Evolutionary conservation across 768 basidiomycete species (phyloP), one percentile per base, ranked within the genome.

Genomic region (Favolaschia claudopus): DNA sequence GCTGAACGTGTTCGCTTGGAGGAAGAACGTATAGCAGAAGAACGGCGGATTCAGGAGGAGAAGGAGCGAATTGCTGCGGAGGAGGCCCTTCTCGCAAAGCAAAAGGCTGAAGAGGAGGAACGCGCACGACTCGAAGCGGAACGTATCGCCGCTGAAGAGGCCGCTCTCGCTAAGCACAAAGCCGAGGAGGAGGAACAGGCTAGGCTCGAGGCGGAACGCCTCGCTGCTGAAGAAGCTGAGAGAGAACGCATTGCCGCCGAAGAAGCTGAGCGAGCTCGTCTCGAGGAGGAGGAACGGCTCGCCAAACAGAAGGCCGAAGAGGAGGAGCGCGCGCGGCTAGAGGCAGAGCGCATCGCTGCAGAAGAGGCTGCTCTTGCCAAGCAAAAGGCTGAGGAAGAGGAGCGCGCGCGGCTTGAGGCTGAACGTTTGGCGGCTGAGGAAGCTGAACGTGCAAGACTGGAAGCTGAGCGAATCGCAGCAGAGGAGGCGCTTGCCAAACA

Each of bases 341-440:
- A 56, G 45, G 17, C 39, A 36, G 53, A 27, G 14, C 46, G 28
- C 20, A 27, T 34, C 25, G 29, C 25, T 14, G 28, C 28, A 42
- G 25, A 32, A 19, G 14, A 24, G 43, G 34, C 25, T 4, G 43
- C 25, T 37, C 22, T 32, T 7, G 39, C 25, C 2, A 34, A 54
- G 42, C 40, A 43, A 7, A 34, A 54, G n/a, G 20, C 19, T 37
- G 33, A 36, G 17, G 33, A 28, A 20, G 36, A 38, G 19, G 34
- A 37, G 12, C 25, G 28, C 7, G 50, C n/a, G n/a, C 38, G 31
- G 37, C 42, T 54, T 7, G 54, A 55, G 34, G 29, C 17, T 19
- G 54, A n/a, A 3, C 54, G 54, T 32, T 19, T 49, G n/a, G 38
- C 38, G 0, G 55, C 45, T 14, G 55, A 56, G 25, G 4, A 57